Percentiles rank a stretch among this genome's conserved stretches.
These are phyloP conservation scores for Lentinula sp. DNA, from an alignment of 768 basidiomycete species.

Conservation along the genomic window DNA sequence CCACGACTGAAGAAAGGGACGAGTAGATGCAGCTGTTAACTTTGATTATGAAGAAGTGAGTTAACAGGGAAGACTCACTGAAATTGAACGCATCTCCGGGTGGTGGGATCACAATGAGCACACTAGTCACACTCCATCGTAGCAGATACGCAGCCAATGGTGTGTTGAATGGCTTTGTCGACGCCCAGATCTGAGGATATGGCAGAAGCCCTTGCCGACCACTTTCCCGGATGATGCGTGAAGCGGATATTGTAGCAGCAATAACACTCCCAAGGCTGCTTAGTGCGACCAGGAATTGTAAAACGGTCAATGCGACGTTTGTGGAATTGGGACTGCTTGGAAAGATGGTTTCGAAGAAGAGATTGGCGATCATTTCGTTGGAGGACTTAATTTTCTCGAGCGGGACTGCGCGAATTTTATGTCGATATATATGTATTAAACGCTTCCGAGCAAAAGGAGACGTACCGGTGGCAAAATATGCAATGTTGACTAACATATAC, in stretches of 20 bases:
- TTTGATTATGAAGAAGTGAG: background rate
- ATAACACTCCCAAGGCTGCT: slow-evolving; percentile 57
- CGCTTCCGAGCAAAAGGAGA: slow-evolving; percentile 28
- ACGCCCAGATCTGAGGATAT: slow-evolving; percentile 53
- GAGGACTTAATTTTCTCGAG: slow-evolving; percentile 56
- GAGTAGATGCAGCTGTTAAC: background rate
- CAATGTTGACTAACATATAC: slow-evolving; percentile 58
- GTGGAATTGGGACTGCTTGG: background rate
- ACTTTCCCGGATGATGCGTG: slow-evolving; percentile 51
- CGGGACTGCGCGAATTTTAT: slow-evolving; percentile 35
- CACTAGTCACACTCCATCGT: slow-evolving; percentile 12
- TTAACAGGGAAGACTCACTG: background rate
- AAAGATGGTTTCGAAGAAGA: background rate
- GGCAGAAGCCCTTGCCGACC: slow-evolving; percentile 60
- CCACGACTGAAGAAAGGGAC: background rate
- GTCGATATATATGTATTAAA: background rate
- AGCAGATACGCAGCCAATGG: slow-evolving; percentile 52
- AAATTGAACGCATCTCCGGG: slow-evolving; percentile 1
- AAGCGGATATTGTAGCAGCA: slow-evolving; percentile 28
- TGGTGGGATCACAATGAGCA: background rate
- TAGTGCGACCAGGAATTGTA: slow-evolving; percentile 41
- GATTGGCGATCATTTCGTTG: slow-evolving; percentile 48
- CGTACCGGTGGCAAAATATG: slow-evolving; percentile 58
- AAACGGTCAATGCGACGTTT: slow-evolving; percentile 8
- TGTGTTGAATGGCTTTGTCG: slow-evolving; percentile 54